phyloP scores from a whole-genome alignment of 768 basidiomycete species.

The Panaeolus cyanescens region DNA sequence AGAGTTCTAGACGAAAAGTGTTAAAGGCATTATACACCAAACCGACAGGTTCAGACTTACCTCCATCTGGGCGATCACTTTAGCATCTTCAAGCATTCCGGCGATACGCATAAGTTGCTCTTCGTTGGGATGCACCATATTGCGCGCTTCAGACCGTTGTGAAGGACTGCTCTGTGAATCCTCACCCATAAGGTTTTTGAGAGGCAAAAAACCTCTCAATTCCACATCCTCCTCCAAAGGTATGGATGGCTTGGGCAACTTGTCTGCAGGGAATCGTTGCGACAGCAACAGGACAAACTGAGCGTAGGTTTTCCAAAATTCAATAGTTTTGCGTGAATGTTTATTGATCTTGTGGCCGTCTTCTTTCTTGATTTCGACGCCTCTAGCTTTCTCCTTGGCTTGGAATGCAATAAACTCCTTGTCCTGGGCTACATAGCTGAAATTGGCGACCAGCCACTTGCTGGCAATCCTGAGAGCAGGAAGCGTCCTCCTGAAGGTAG shows the following conservation, averaged over 20 bases:
- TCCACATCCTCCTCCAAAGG: conserved; percentile 91
- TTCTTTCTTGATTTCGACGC: conserved; percentile 29
- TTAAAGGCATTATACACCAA: conserved; percentile 3
- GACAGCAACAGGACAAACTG: conserved; percentile 65
- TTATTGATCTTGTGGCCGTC: conserved; percentile 32
- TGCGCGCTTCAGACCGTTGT: conserved; percentile 22
- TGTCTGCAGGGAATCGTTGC: conserved; percentile 65
- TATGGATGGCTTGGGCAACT: conserved; percentile 55
- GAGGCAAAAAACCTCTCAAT: conserved; percentile 83
- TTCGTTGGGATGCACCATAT: conserved; percentile 82
- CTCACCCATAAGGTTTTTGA: conserved; percentile 61
- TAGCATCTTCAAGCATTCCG: conserved; percentile 79
- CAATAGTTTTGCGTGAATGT: conserved; percentile 39
- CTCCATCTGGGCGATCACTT: conserved; percentile 55
- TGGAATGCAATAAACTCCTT: conserved; percentile 36
- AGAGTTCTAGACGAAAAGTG: conserved; percentile 33
- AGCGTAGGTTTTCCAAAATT: conserved; percentile 75
- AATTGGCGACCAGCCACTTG: conserved; percentile 86
- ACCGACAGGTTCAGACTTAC: conserved; percentile 35
- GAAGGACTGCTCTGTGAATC: conserved; percentile 19
- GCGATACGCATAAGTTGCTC: conserved; percentile 94
- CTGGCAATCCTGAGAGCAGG: conserved; percentile 85
- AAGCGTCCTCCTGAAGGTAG: conserved; percentile 80
- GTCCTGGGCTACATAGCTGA: conserved; percentile 62
- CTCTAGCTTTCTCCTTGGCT: conserved; percentile 28